phyloP scores from a whole-genome alignment of 768 basidiomycete genomes.

The Russula brevipes region DNA sequence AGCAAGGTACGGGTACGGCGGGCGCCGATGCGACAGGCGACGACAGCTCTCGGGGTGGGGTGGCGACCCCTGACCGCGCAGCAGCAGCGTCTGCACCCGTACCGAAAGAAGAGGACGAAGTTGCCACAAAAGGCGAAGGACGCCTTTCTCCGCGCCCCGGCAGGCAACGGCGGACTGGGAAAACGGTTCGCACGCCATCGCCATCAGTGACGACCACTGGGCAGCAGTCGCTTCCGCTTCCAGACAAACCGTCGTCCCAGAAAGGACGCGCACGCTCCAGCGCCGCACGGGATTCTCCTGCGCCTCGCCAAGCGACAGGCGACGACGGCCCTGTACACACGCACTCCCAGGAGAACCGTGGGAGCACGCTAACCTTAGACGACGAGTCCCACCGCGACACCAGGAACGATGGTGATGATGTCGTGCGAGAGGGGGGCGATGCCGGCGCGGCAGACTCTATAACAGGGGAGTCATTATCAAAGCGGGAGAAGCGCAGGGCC shows the following conservation, averaged over 20 bases:
- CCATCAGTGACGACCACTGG: slow-evolving; percentile 1
- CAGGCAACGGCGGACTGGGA: slow-evolving; percentile 9
- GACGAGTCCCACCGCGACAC: background rate
- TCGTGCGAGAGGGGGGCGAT: slow-evolving; percentile 16
- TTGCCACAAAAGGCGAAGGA: slow-evolving; percentile 9
- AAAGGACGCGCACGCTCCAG: background rate
- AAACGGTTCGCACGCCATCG: slow-evolving; percentile 7
- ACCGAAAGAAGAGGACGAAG: slow-evolving; percentile 2
- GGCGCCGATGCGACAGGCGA: background rate
- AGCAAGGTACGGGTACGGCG: background rate
- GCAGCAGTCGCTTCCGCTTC: background rate
- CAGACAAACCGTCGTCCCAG: background rate
- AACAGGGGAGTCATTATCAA: slow-evolving; percentile 48
- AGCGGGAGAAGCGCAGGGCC: slow-evolving; percentile 76
- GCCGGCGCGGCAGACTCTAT: slow-evolving; percentile 13
- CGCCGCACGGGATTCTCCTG: background rate
- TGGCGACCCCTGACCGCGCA: slow-evolving; percentile 9
- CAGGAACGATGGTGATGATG: slow-evolving; percentile 7
- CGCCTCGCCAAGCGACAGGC: background rate
- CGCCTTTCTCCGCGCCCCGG: background rate
- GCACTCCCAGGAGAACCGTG: background rate
- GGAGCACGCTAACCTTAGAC: background rate
- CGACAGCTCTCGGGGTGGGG: background rate
- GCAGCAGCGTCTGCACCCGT: background rate
- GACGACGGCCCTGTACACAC: background rate